These are phyloP conservation scores for Pseudocercospora fijiensis DNA, from an alignment of 2,329 filamentous ascomycete genomes.

Conservation along the genomic window DNA sequence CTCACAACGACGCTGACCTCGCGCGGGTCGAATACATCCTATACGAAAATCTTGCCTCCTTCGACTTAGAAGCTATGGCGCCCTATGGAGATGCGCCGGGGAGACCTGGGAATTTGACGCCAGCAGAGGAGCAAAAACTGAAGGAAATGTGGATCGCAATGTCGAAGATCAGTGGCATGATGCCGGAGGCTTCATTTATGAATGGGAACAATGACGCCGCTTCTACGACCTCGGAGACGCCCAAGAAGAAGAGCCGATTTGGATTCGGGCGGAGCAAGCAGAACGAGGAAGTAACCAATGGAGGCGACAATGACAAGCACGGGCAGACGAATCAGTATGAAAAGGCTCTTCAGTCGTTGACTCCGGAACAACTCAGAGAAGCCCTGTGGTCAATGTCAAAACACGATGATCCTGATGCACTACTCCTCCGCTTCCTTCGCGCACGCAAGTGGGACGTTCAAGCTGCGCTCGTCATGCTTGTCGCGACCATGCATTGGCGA, in stretches of 20 bases:
- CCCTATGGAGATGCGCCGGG: slow-evolving; percentile 56
- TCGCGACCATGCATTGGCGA: slow-evolving; percentile 93
- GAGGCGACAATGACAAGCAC: slow-evolving; percentile 77
- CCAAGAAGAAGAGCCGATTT: slow-evolving; percentile 63
- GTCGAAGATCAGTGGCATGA: slow-evolving; percentile 71
- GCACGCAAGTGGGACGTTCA: slow-evolving; percentile 96
- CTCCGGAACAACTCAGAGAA: slow-evolving; percentile 73
- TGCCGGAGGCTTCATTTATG: slow-evolving; percentile 24
- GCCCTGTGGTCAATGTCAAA: slow-evolving; percentile 95
- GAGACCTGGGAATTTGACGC: slow-evolving; percentile 80
- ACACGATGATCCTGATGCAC: slow-evolving; percentile 86
- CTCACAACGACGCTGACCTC: slow-evolving; percentile 16
- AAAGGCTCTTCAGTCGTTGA: slow-evolving; percentile 72
- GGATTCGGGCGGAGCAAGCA: slow-evolving; percentile 68
- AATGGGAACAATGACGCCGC: slow-evolving; percentile 30
- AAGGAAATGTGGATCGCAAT: slow-evolving; percentile 80
- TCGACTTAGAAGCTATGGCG: slow-evolving; percentile 41
- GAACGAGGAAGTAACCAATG: slow-evolving; percentile 54
- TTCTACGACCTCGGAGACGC: slow-evolving; percentile 18
- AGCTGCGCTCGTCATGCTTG: slow-evolving; percentile 87
- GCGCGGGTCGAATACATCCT: background rate
- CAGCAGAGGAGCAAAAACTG: slow-evolving; percentile 83
- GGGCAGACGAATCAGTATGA: slow-evolving; percentile 85
- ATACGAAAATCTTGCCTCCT: slow-evolving; percentile 2
- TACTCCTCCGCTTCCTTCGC: slow-evolving; percentile 77